Conservation (phyloP, 192 early-diverging fungal genomes). For the Lunasporangiospora selenospora region DNA sequence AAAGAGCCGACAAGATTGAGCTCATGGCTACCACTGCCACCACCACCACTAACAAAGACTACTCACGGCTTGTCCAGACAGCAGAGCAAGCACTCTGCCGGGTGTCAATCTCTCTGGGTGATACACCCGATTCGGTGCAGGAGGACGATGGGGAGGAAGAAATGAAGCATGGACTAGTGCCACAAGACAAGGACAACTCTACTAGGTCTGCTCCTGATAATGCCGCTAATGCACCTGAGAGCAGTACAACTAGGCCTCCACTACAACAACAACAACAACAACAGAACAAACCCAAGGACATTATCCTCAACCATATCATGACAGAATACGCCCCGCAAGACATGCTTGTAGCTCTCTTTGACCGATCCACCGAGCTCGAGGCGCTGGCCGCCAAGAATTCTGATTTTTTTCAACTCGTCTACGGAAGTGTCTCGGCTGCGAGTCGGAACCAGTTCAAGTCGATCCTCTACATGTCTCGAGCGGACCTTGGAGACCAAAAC, state of each 20-base stretch:
- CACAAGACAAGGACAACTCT: too few species aligned
- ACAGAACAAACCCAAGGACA: conserved; percentile 17
- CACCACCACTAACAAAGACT: too few species aligned
- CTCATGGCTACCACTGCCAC: too few species aligned
- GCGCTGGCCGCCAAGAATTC: conserved; percentile 39
- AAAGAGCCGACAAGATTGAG: too few species aligned
- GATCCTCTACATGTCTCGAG: conserved; percentile 15
- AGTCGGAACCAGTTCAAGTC: conserved; percentile 3
- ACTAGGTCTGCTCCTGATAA: too few species aligned
- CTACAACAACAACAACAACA: not conserved
- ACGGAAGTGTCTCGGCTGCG: conserved; percentile 8
- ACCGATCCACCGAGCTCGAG: conserved; percentile 27
- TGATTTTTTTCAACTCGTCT: conserved; percentile 30
- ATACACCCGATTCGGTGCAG: too few species aligned
- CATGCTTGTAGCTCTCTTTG: conserved; percentile 34
- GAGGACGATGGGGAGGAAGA: too few species aligned
- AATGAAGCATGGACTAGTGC: too few species aligned
- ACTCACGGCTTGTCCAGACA: too few species aligned
- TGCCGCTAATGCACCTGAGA: too few species aligned
- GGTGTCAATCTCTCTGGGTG: conserved; percentile 31
- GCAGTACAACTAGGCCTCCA: too few species aligned
- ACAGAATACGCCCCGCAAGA: conserved; percentile 18
- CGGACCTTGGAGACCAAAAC: conserved; percentile 10
- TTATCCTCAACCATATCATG: conserved; percentile 9
- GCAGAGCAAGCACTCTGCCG: conserved; percentile 19